Evolutionary conservation across 495 filamentous ascomycete species (phyloP), one percentile per base, ranked within the genome.

Genomic region (Pyronema omphalodes): DNA sequence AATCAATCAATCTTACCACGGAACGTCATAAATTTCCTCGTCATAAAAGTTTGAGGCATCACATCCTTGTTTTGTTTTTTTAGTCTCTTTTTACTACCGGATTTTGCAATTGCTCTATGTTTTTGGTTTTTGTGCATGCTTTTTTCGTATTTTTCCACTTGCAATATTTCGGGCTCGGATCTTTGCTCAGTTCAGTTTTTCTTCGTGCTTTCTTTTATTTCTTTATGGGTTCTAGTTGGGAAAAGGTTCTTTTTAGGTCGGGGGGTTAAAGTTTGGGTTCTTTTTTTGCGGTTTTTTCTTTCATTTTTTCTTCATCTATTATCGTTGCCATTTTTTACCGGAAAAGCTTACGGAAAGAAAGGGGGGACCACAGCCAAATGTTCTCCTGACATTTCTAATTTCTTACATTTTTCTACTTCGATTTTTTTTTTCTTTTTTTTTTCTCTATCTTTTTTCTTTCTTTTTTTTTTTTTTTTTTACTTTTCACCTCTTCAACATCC

Each of bases 1-100:
- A n/a, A n/a, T n/a, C n/a, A n/a, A n/a, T n/a, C n/a, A n/a, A n/a
- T n/a, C n/a, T n/a, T n/a, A 40, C 52, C 43, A 58, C 37, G 52
- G 34, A 40, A 5, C 40, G 6, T 18, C 18, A 54, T 54, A 54
- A 54, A 37, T 54, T 54, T 52, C 36, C 9, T 19, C 50, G 19
- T 59, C 57, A 60, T 63, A 64, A 64, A 64, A 64, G 61, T 64
- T 57, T 46, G 48, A 58, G 44, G 56, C 60, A 63, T 58, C 47
- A 41, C 53, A 45, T 55, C 48, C 54, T 60, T n/a, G n/a, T 61
- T 57, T 55, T 55, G 55, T 63, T 60, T 68, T 52, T 36, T 63
- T 63, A 56, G 53, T 53, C 51, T 65, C 58, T 60, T 67, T 62
- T 55, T 61, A 60, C 65, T 29, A 29, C 23, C 23, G 23, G 23